Evolutionary conservation across 768 basidiomycete species (phyloP).

Genomic region (Cystobasidium onofrii): DNA sequence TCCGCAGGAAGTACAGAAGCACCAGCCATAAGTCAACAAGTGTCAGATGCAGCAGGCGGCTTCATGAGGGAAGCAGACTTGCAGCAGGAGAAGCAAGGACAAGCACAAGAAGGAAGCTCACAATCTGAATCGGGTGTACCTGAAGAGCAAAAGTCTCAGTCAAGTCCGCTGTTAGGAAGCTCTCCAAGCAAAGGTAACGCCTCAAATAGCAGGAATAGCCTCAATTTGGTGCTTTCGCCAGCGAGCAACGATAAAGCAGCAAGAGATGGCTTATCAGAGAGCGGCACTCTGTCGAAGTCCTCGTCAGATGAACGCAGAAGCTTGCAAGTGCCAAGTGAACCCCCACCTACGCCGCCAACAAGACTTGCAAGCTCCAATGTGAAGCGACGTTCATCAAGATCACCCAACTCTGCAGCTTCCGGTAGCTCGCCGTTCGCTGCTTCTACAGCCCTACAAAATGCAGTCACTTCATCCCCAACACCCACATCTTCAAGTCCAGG

Average conservation of each 20-base stretch:
- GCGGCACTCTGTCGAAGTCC: background rate
- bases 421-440: background rate
- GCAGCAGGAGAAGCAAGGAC: conserved; percentile 2
- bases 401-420: background rate
- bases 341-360: conserved; percentile 28
- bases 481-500: background rate
- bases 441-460: conserved; percentile 2
- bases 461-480: background rate
- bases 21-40: background rate
- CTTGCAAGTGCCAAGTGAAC: background rate
- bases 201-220: conserved; percentile 8
- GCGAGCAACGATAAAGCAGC: background rate
- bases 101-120: background rate
- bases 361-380: conserved; percentile 3
- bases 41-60: background rate
- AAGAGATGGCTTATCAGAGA: background rate
- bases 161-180: background rate
- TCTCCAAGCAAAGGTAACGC: background rate
- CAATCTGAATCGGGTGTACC: background rate
- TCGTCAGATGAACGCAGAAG: background rate
- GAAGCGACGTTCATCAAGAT: background rate
- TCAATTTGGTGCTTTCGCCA: background rate
- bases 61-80: conserved; percentile 15
- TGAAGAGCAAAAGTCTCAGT: background rate
- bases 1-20: background rate